These are phyloP conservation scores for Sporothrix pallida DNA, from an alignment of 2,329 filamentous ascomycete species.

Conservation along the genomic window DNA sequence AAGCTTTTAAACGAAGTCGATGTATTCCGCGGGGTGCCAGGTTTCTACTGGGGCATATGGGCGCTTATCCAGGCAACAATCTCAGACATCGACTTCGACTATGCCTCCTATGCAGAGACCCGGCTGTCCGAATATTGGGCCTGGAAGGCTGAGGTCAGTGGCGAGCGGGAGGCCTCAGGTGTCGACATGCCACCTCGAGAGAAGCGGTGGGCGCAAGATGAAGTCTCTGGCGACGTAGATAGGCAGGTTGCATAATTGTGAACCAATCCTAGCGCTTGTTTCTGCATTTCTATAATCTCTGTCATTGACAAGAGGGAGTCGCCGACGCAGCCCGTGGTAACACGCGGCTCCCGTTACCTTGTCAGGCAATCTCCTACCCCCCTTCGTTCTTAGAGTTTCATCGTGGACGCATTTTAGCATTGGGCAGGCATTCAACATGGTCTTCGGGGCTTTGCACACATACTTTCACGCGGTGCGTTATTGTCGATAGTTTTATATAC, in stretches of 20 bases:
- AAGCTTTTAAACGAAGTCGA: constrained; percentile 83
- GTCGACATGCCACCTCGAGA: constrained; percentile 76
- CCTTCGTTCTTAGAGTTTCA: background rate
- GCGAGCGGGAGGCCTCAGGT: constrained; percentile 58
- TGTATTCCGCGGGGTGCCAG: constrained; percentile 83
- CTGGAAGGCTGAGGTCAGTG: constrained; percentile 78
- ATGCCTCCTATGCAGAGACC: constrained; percentile 85
- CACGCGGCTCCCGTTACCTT: background rate
- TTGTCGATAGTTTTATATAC: background rate
- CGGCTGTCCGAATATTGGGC: constrained; percentile 91
- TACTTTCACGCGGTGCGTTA: background rate
- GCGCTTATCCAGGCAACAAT: constrained; percentile 92
- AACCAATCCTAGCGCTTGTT: too few species aligned
- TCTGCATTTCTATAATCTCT: background rate
- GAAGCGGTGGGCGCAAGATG: constrained; percentile 73
- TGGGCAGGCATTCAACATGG: constrained; percentile 40
- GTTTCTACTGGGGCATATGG: constrained; percentile 94
- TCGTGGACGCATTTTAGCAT: constrained; percentile 25
- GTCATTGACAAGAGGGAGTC: background rate
- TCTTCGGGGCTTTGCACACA: constrained; percentile 22
- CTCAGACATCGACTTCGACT: constrained; percentile 95
- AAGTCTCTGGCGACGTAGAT: constrained; percentile 32
- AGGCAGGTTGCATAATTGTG: too few species aligned
- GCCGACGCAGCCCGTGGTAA: background rate
- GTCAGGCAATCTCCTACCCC: background rate